Evolutionary conservation across 225 moss, liverwort and hornwort species (phyloP), one percentile per base, ranked within the genome.

Genomic region (Antitrichia curtipendula): DNA sequence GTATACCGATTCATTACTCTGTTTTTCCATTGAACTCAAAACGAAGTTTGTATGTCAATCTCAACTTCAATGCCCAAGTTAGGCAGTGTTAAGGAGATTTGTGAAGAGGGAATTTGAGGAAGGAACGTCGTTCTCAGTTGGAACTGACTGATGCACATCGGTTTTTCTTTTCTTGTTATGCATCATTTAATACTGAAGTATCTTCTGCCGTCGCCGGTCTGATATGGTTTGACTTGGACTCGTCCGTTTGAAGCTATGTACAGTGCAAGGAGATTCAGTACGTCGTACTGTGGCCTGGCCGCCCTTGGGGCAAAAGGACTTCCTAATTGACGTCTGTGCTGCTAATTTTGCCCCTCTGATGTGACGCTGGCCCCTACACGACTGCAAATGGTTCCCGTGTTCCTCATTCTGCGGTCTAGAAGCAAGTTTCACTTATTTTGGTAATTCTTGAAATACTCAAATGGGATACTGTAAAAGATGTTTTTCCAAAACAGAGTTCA

Each of bases 141-240:
- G 24, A 85, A 38, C 16, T 8, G 12, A 38, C 16, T 8, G 12
- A 17, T n/a, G 12, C 7, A 23, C 87, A 87, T 72, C 38, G 6
- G 38, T 10, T 78, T 45, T 71, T 50, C 12, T 62, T 76, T 87
- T 85, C 43, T 60, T 73, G 85, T 78, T 59, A 53, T 77, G 66
- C 28, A 34, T 62, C 80, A 90, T 41, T 88, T 45, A 90, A 60
- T 54, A 21, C 58, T 56, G 59, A 59, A 78, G 32, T 73, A 88
- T 90, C 68, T 73, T 83, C 28, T 71, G 86, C 88, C 88, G 86
- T 82, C 83, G 61, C 53, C 40, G 82, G 41, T 47, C 63, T 82
- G 91, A 90, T 83, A 75, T 86, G 78, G 78, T 91, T 91, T 90
- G 91, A 91, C 88, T 88, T 82, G 74, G 80, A 89, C 80, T 62